Conservation (phyloP, 805 yeast species). For the Pichia insulana region DNA sequence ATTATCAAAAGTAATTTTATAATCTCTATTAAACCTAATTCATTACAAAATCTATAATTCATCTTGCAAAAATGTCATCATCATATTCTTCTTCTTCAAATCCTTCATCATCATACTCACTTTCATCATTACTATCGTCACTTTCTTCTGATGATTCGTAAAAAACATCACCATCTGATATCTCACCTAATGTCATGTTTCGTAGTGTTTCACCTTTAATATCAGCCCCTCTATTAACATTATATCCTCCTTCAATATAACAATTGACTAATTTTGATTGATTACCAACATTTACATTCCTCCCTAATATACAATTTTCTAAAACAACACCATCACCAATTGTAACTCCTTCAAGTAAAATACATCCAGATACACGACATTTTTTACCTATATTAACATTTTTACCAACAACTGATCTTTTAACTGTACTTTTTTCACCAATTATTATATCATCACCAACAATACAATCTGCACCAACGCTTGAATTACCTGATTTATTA, state of each 20-base stretch:
- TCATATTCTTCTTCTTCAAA: slow-evolving; percentile 44
- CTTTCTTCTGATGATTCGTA: slow-evolving; percentile 25
- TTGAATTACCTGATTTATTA: slow-evolving; percentile 37
- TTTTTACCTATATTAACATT: slow-evolving; percentile 73
- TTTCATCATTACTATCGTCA: slow-evolving; percentile 28
- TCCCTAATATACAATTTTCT: slow-evolving; percentile 86
- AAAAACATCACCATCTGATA: slow-evolving; percentile 19
- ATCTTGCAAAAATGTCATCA: slow-evolving; percentile 33
- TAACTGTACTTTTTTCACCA: slow-evolving; percentile 62
- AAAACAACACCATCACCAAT: slow-evolving; percentile 70
- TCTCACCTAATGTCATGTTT: slow-evolving; percentile 28
- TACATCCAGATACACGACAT: slow-evolving; percentile 82
- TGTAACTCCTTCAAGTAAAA: slow-evolving; percentile 59
- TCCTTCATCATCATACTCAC: slow-evolving; percentile 48
- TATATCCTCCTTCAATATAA: slow-evolving; percentile 74
- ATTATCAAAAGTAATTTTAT: too few species aligned
- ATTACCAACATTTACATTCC: slow-evolving; percentile 49
- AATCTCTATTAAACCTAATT: too few species aligned
- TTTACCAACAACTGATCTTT: slow-evolving; percentile 72
- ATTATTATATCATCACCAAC: slow-evolving; percentile 69
- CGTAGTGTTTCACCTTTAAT: slow-evolving; percentile 34
- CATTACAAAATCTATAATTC: not conserved
- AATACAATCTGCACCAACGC: slow-evolving; percentile 79
- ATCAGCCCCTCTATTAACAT: slow-evolving; percentile 46
- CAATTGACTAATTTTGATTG: slow-evolving; percentile 69